Conservation (phyloP, 352 stramenopile species). For the Phytophthora pluvialis region DNA sequence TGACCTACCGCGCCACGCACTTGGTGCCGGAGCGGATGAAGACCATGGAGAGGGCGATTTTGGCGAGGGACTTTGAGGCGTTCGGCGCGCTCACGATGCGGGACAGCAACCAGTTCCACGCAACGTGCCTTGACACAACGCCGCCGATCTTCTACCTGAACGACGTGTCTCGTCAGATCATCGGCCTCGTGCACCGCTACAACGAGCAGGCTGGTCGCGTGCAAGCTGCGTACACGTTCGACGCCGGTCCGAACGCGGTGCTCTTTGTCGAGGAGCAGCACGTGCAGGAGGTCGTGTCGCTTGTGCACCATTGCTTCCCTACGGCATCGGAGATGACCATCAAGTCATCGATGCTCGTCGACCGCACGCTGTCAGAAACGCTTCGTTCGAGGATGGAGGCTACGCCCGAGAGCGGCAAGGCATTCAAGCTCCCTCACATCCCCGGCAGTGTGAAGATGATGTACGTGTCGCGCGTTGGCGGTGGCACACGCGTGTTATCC, state of each 20-base stretch:
- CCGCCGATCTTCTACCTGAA: constrained; percentile 99
- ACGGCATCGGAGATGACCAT: constrained; percentile 36
- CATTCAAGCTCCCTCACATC: constrained; percentile 27
- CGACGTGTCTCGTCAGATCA: constrained; percentile 86
- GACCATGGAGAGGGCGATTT: constrained; percentile 92
- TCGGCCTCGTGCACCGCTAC: constrained; percentile 93
- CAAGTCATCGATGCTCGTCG: constrained; percentile 40
- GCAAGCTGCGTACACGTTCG: constrained; percentile 97
- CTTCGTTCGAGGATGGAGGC: constrained; percentile 35
- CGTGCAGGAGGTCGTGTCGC: constrained; percentile 62
- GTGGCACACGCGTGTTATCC: constrained; percentile 49
- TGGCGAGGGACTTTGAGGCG: constrained; percentile 92
- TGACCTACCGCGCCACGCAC: constrained; percentile 84
- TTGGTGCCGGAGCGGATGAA: constrained; percentile 89
- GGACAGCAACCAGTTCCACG: constrained; percentile 99
- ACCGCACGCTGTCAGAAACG: constrained; percentile 18
- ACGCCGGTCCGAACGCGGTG: constrained; percentile 99
- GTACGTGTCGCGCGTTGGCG: constrained; percentile 70
- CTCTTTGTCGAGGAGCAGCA: constrained; percentile 85
- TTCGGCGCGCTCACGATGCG: constrained; percentile 98
- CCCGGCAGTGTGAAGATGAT: constrained; percentile 65
- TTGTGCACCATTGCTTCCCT: constrained; percentile 66
- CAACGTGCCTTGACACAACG: constrained; percentile 97
- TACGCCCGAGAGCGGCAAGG: constrained; percentile 10
- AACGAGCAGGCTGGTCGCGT: constrained; percentile 84